Conservation (phyloP, 2,329 filamentous ascomycete species). For the Saccharata proteae region DNA sequence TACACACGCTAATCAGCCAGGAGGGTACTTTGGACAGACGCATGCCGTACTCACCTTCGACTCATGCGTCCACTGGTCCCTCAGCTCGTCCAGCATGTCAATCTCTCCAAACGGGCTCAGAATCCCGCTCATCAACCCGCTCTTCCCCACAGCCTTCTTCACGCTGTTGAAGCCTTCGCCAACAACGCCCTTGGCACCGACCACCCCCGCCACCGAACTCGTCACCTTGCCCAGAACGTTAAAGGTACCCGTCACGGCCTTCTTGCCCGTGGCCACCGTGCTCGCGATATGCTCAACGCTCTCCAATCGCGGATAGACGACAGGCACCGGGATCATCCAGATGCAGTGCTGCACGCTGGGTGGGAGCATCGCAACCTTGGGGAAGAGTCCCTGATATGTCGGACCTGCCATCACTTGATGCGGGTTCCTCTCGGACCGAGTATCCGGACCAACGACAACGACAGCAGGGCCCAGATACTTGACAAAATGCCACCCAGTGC, state of each 20-base stretch:
- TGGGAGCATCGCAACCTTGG: constrained; percentile 82
- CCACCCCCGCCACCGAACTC: constrained; percentile 86
- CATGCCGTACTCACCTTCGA: constrained; percentile 53
- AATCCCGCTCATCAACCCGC: constrained; percentile 88
- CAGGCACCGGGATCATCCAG: constrained; percentile 85
- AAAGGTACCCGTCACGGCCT: constrained; percentile 90
- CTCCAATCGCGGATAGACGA: constrained; percentile 84
- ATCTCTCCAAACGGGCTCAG: constrained; percentile 94
- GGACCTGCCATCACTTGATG: constrained; percentile 89
- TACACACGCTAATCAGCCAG: constrained; percentile 20
- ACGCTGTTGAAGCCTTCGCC: constrained; percentile 86
- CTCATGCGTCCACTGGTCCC: constrained; percentile 97
- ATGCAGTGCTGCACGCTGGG: constrained; percentile 93
- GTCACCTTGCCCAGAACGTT: constrained; percentile 93
- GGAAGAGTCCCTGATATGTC: constrained; percentile 94
- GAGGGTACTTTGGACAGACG: constrained; percentile 4
- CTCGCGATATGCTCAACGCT: constrained; percentile 83
- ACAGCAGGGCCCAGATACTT: constrained; percentile 91
- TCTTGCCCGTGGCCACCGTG: constrained; percentile 89
- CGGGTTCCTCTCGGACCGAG: constrained; percentile 80
- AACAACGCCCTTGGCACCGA: constrained; percentile 88
- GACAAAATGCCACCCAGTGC: constrained; percentile 97
- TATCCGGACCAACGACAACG: constrained; percentile 80
- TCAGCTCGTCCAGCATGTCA: constrained; percentile 83
- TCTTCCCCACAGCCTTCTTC: constrained; percentile 93